These are phyloP conservation scores for Chlorophyllum brunneum DNA, from an alignment of 768 basidiomycete species.

Conservation along the genomic window DNA sequence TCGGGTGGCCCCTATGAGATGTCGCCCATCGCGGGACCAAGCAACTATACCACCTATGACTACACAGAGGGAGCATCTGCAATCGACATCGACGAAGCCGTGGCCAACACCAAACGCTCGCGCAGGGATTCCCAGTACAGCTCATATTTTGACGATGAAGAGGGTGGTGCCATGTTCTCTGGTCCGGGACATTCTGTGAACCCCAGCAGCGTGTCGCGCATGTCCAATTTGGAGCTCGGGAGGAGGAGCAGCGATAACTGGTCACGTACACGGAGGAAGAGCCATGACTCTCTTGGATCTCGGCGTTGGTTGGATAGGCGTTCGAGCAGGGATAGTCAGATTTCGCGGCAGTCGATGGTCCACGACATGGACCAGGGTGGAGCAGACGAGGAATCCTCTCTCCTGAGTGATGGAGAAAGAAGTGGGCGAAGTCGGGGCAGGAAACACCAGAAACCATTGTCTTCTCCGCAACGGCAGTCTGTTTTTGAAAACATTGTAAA, in stretches of 20 bases:
- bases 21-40: conserved; percentile 36
- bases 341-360: conserved; percentile 36
- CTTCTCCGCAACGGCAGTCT: conserved; percentile 36
- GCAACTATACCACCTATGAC: conserved; percentile 38
- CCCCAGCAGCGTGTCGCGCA: conserved; percentile 77
- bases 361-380: conserved; percentile 26
- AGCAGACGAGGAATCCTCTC: conserved; percentile 26
- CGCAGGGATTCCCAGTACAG: conserved; percentile 69
- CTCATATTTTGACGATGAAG: conserved; percentile 52
- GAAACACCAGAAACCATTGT: conserved; percentile 28
- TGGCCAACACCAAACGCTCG: conserved; percentile 46
- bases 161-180: conserved; percentile 69
- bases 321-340: conserved; percentile 43
- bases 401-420: conserved; percentile 23
- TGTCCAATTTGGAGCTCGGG: conserved; percentile 57
- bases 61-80: conserved; percentile 87
- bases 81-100: conserved; percentile 63
- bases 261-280: conserved; percentile 46
- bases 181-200: conserved; percentile 68
- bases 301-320: conserved; percentile 33
- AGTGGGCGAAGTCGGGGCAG: conserved; percentile 8
- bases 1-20: conserved; percentile 33
- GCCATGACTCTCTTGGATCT: conserved; percentile 38
- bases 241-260: conserved; percentile 57
- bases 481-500: conserved; percentile 66